These are phyloP conservation scores for Astragalus membranaceus DNA, from an alignment of 306 rosid genomes.

Conservation along the genomic window DNA sequence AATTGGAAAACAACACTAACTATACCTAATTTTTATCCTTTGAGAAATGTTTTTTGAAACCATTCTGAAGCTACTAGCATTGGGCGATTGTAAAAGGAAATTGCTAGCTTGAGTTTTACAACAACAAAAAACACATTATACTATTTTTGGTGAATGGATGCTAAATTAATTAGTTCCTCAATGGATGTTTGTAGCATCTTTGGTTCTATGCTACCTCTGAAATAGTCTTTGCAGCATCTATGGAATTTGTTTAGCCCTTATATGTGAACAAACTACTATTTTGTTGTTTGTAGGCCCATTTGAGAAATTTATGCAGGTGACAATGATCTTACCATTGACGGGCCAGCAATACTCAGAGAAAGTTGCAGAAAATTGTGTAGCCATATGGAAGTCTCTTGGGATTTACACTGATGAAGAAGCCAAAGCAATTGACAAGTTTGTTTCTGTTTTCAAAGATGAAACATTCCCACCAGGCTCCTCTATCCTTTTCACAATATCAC, in stretches of 20 bases:
- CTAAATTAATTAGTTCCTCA: not conserved
- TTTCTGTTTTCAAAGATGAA: slow-evolving; percentile 50
- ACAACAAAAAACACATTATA: not conserved
- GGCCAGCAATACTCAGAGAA: slow-evolving; percentile 71
- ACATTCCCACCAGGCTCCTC: slow-evolving; percentile 70
- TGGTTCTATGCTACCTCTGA: not conserved
- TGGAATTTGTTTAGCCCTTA: not conserved
- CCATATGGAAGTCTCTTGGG: slow-evolving; percentile 65
- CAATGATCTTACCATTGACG: slow-evolving; percentile 58
- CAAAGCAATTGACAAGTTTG: slow-evolving; percentile 55
- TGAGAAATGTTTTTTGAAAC: too few species aligned
- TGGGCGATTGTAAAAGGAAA: not conserved
- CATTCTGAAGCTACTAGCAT: not conserved
- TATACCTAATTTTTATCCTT: too few species aligned
- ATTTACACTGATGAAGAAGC: slow-evolving; percentile 64
- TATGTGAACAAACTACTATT: not conserved
- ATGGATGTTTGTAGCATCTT: not conserved
- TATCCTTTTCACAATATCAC: slow-evolving; percentile 60
- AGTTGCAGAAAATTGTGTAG: slow-evolving; percentile 63
- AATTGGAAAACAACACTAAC: too few species aligned
- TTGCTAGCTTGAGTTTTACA: not conserved
- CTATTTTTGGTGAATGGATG: not conserved
- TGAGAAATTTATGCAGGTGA: slow-evolving; percentile 47
- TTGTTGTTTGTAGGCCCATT: slow-evolving; percentile 22
- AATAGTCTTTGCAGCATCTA: too few species aligned